These are phyloP conservation scores for Populus euphratica DNA, from an alignment of 345 rosid genomes.

Conservation along the genomic window DNA sequence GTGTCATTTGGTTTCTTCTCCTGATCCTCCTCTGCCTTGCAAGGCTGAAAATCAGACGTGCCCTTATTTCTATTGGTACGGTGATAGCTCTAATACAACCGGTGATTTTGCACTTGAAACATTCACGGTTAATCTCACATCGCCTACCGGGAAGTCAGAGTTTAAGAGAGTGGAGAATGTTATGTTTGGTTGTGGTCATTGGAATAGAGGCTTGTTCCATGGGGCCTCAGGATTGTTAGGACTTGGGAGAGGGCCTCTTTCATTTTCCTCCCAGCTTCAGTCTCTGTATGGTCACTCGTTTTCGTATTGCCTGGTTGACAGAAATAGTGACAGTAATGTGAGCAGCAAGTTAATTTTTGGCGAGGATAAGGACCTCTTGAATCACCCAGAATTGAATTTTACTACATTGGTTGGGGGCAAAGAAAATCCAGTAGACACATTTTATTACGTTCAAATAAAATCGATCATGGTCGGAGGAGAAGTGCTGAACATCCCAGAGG, in stretches of 20 bases:
- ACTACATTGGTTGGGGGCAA: constrained; percentile 59
- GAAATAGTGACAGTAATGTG: constrained; percentile 57
- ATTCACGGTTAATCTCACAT: constrained; percentile 67
- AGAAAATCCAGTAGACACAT: constrained; percentile 59
- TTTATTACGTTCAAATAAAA: constrained; percentile 69
- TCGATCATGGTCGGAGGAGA: constrained; percentile 67
- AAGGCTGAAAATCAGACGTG: constrained; percentile 57
- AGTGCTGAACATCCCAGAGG: constrained; percentile 55
- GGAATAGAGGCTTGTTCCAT: constrained; percentile 77
- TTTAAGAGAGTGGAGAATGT: constrained; percentile 54
- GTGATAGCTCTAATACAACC: constrained; percentile 82
- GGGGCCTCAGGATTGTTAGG: constrained; percentile 91
- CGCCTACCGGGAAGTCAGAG: constrained; percentile 41
- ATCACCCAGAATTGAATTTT: constrained; percentile 58
- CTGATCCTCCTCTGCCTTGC: constrained; percentile 67
- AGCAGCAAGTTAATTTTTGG: constrained; percentile 89
- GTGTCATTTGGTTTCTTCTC: constrained; percentile 68
- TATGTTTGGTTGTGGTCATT: constrained; percentile 93
- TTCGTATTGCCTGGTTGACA: constrained; percentile 79
- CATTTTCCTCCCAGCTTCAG: constrained; percentile 82
- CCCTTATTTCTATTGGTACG: constrained; percentile 87
- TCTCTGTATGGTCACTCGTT: constrained; percentile 73
- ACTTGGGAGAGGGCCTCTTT: constrained; percentile 84
- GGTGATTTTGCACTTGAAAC: constrained; percentile 83
- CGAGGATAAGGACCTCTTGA: constrained; percentile 55